A percentile compares a stretch with the other conserved stretches of the same genome.
These are phyloP conservation scores for Trichoderma sp. DNA, from an alignment of 2,329 filamentous ascomycete genomes.

Conservation along the genomic window DNA sequence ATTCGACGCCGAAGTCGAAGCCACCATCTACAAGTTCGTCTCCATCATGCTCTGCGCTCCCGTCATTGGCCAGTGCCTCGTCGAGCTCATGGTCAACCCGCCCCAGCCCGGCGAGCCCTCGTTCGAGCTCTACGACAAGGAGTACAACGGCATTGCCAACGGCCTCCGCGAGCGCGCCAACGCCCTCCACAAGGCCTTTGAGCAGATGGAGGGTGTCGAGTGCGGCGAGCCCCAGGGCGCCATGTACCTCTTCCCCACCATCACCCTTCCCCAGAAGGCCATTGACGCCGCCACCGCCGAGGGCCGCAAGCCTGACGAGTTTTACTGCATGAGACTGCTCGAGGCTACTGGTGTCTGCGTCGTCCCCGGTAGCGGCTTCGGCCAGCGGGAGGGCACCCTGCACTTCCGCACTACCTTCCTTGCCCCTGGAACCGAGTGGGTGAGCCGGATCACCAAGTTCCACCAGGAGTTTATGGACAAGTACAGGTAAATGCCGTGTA, in stretches of 20 bases:
- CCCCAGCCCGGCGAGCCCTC: constrained; percentile 80
- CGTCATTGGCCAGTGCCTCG: constrained; percentile 91
- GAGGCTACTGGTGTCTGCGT: constrained; percentile 94
- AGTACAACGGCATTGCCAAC: constrained; percentile 79
- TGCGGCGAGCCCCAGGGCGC: constrained; percentile 87
- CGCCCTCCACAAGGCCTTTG: constrained; percentile 86
- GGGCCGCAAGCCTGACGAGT: constrained; percentile 78
- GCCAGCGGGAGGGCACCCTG: constrained; percentile 84
- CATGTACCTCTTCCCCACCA: constrained; percentile 99
- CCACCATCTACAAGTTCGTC: constrained; percentile 97
- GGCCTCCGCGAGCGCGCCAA: constrained; percentile 76
- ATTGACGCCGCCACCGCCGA: constrained; percentile 71
- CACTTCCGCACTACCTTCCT: constrained; percentile 98
- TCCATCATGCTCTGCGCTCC: constrained; percentile 95
- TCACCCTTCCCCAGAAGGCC: constrained; percentile 74
- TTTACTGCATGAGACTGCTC: constrained; percentile 87
- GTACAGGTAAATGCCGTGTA: constrained; percentile 49
- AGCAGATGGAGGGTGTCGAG: constrained; percentile 92
- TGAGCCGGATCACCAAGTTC: constrained; percentile 81
- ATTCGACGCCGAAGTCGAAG: constrained; percentile 81
- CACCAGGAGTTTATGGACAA: constrained; percentile 88
- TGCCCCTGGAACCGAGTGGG: constrained; percentile 94
- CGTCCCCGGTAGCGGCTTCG: constrained; percentile 88
- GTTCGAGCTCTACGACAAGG: constrained; percentile 76
- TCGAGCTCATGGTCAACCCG: constrained; percentile 98